phyloP scores from a whole-genome alignment of 176 grass and related monocot species.

The Hordeum marinum region DNA sequence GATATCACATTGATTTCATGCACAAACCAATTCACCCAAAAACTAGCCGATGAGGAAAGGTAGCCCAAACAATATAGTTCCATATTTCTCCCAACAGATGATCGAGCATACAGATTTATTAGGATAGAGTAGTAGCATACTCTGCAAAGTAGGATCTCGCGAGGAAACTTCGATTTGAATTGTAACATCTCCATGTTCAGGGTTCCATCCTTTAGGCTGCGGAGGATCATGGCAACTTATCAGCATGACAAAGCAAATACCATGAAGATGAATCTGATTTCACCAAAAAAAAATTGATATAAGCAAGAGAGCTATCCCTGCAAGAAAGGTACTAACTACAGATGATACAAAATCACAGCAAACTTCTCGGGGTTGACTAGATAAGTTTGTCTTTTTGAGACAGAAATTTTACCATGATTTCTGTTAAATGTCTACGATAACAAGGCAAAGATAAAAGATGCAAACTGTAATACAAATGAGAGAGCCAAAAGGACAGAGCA shows the following conservation, averaged over 20 bases:
- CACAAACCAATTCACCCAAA: neutral
- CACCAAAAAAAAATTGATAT: neutral
- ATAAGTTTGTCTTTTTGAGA: neutral
- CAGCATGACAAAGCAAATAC: constrained; percentile 18
- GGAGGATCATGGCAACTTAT: neutral
- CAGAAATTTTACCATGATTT: neutral
- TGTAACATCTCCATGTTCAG: constrained; percentile 91
- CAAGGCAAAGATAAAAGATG: neutral
- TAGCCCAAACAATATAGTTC: neutral
- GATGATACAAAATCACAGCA: neutral
- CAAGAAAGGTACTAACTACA: neutral
- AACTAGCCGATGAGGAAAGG: neutral
- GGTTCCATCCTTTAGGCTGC: constrained; percentile 96
- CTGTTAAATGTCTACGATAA: neutral
- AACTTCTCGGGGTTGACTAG: neutral
- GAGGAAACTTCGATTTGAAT: constrained; percentile 87
- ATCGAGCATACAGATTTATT: neutral
- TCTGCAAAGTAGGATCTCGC: constrained; percentile 91
- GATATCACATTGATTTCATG: neutral
- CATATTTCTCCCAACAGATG: neutral
- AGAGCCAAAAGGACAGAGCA: neutral
- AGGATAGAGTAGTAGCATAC: constrained; percentile 37
- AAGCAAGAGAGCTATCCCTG: neutral
- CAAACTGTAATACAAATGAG: neutral
- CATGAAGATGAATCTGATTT: neutral